These are phyloP conservation scores for Jamesozyma lodderae DNA, from an alignment of 805 yeast genomes.

Conservation along the genomic window DNA sequence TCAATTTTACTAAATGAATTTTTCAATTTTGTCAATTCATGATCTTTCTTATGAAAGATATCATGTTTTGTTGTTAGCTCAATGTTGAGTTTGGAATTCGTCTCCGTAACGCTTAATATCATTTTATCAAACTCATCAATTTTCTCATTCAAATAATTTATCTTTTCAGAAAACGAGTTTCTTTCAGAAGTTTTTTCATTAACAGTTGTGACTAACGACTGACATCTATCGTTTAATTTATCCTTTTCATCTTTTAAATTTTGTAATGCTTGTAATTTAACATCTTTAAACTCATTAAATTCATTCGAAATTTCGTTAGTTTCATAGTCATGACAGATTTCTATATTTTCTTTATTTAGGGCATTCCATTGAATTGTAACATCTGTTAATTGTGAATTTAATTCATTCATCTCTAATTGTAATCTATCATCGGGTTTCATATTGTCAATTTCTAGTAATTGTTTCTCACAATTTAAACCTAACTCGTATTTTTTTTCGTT, in stretches of 20 bases:
- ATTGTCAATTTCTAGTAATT: constrained; percentile 20
- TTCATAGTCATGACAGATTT: constrained; percentile 8
- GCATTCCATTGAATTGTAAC: constrained; percentile 9
- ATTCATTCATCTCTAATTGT: constrained; percentile 21
- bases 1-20: no score
- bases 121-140: background rate
- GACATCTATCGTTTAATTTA: constrained; percentile 8
- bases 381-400: constrained; percentile 20
- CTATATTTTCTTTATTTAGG: constrained; percentile 11
- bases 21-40: no score
- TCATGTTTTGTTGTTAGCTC: constrained; percentile 10
- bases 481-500: constrained; percentile 13
- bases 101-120: background rate
- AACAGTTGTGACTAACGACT: constrained; percentile 4
- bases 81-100: background rate
- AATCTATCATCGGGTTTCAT: constrained; percentile 26
- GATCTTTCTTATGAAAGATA: no score
- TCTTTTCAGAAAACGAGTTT: constrained; percentile 7
- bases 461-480: constrained; percentile 15
- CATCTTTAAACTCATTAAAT: constrained; percentile 14
- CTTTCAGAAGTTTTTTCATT: constrained; percentile 6
- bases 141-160: background rate
- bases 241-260: constrained; percentile 12
- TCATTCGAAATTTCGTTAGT: constrained; percentile 13
- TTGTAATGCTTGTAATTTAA: constrained; percentile 18